These are phyloP conservation scores for Candida ortonii DNA, from an alignment of 805 yeast species.

Conservation along the genomic window DNA sequence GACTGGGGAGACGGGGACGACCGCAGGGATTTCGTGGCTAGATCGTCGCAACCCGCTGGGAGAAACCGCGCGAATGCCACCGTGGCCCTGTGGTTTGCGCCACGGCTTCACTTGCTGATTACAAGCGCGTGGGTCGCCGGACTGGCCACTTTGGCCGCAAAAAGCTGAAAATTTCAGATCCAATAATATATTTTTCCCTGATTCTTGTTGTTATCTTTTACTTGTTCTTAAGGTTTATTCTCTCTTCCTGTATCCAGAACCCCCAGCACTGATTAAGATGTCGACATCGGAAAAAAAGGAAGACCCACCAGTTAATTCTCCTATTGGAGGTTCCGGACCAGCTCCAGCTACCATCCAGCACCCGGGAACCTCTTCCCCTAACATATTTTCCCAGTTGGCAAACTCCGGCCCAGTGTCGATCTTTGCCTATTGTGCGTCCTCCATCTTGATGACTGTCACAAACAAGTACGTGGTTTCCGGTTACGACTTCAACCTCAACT, in stretches of 20 bases:
- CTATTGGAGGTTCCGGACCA: too few relatives aligned
- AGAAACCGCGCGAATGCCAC: too few relatives aligned
- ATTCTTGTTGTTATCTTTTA: not conserved
- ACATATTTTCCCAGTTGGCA: conserved; percentile 30
- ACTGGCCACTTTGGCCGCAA: too few relatives aligned
- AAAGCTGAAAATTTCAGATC: too few relatives aligned
- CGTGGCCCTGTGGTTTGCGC: too few relatives aligned
- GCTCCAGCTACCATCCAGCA: conserved; percentile 18
- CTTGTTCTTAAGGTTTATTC: conserved; percentile 1
- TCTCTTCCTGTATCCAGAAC: not conserved
- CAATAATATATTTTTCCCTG: not conserved
- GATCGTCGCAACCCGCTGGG: too few relatives aligned
- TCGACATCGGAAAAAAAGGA: conserved; percentile 27
- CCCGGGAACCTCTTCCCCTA: conserved; percentile 18
- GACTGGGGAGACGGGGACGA: too few relatives aligned
- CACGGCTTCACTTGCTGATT: too few relatives aligned
- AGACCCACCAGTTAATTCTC: conserved; percentile 22
- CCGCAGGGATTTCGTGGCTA: too few relatives aligned
- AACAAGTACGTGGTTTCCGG: conserved; percentile 91
- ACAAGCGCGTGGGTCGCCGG: too few relatives aligned
- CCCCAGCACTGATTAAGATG: conserved; percentile 13
- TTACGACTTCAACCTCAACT: conserved; percentile 71
- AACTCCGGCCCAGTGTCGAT: conserved; percentile 69
- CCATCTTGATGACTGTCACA: conserved; percentile 96
- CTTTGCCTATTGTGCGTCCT: conserved; percentile 83